Conservation (phyloP, 2,329 filamentous ascomycete species). For the Malbranchea zuffiana region DNA sequence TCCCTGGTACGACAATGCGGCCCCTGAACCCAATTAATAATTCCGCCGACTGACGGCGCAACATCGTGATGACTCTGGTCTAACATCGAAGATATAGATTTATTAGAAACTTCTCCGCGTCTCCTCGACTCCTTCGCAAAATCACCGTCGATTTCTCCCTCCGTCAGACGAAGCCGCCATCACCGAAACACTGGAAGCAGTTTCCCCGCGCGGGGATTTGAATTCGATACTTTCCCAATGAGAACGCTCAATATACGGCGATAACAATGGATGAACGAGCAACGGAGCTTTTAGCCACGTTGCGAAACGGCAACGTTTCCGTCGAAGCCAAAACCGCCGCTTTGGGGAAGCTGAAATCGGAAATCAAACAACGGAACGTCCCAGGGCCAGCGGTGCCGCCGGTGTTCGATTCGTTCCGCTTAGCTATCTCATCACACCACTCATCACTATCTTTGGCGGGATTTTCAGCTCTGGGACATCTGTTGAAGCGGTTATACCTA, state of each 20-base stretch:
- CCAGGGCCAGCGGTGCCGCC: slow-evolving; percentile 58
- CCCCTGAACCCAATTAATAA: too few relatives aligned
- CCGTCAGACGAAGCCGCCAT: too few relatives aligned
- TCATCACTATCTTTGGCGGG: slow-evolving; percentile 68
- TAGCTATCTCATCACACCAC: slow-evolving; percentile 65
- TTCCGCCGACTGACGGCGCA: too few relatives aligned
- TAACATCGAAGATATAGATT: too few relatives aligned
- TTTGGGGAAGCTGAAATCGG: slow-evolving; percentile 67
- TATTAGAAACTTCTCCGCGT: too few relatives aligned
- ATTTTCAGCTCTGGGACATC: slow-evolving; percentile 77
- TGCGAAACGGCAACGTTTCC: slow-evolving; percentile 53
- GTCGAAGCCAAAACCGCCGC: slow-evolving; percentile 60
- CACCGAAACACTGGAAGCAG: too few relatives aligned
- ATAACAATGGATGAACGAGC: slow-evolving; percentile 47
- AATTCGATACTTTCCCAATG: slow-evolving; percentile 14
- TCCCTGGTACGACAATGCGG: too few relatives aligned
- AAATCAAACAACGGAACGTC: slow-evolving; percentile 87
- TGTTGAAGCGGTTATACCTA: slow-evolving; percentile 72
- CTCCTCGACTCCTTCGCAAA: too few relatives aligned
- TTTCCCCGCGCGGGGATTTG: too few relatives aligned
- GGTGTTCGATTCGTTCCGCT: slow-evolving; percentile 72
- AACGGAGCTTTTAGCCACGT: slow-evolving; percentile 41
- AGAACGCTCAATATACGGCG: slow-evolving; percentile 9
- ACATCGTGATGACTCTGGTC: too few relatives aligned
- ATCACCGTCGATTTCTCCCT: too few relatives aligned